Conservation (phyloP, 2,329 filamentous ascomycete species). For the Zalaria sp. region DNA sequence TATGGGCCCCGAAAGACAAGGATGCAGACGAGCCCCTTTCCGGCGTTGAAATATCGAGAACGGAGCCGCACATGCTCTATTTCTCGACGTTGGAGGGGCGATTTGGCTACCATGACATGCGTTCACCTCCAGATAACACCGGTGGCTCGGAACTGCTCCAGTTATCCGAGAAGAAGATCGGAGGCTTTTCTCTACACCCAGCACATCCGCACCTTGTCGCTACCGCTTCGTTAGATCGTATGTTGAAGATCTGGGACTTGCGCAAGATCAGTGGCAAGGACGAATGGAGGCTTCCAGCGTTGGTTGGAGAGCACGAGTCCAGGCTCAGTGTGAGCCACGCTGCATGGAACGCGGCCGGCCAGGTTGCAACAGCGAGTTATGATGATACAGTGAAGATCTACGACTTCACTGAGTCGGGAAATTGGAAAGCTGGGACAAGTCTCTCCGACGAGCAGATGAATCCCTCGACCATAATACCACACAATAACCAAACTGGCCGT, state of each 20-base stretch:
- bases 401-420: constrained; percentile 41
- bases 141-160: constrained; percentile 48
- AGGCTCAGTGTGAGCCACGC: constrained; percentile 83
- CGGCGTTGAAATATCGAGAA: constrained; percentile 61
- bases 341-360: constrained; percentile 71
- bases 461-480: constrained; percentile 54
- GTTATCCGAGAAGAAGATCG: constrained; percentile 85
- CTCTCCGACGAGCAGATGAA: constrained; percentile 50
- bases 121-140: constrained; percentile 40
- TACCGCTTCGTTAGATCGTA: constrained; percentile 81
- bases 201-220: constrained; percentile 67
- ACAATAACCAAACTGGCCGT: constrained; percentile 92
- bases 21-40: constrained; percentile 68
- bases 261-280: constrained; percentile 58
- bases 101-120: constrained; percentile 69
- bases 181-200: constrained; percentile 78
- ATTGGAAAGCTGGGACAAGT: constrained; percentile 31
- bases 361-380: constrained; percentile 84
- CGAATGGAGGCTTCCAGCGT: constrained; percentile 44
- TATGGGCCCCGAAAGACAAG: constrained; percentile 60
- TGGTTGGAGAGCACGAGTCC: constrained; percentile 71
- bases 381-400: constrained; percentile 94
- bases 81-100: constrained; percentile 77
- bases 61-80: constrained; percentile 60
- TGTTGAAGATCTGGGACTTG: constrained; percentile 83